Evolutionary conservation across 352 stramenopile species (phyloP), one percentile per base, ranked within the genome.

Genomic region (Globisporangium nagaii): DNA sequence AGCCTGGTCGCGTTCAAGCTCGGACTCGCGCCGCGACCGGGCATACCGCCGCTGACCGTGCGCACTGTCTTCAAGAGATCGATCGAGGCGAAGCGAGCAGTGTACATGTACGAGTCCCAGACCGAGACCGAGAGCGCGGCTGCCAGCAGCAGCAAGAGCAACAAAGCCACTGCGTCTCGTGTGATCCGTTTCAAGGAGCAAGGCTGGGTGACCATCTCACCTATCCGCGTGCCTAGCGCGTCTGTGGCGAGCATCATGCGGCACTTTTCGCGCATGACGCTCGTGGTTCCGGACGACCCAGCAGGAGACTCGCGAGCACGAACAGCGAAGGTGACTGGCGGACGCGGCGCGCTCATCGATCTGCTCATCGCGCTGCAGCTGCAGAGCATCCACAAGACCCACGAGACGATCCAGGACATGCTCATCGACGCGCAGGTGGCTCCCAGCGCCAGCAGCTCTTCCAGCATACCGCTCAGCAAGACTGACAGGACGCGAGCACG

Each of bases 351-450:
- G 4, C 31, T 52, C 40, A 58, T 22, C 1, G 40, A 58, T 15
- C 52, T 58, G 13, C 28, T 58, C 52, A 58, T 58, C 17, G 51
- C 51, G 8, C 30, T 46, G 17, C 46, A 52, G 30, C 30, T 58
- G 52, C 40, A 51, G 40, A 31, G 30, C 30, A 22, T 44, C 20
- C 30, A 50, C 20, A n/a, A 15, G 22, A 12, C 31, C 20, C 52
- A 58, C 17, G 30, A 58, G 40, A n/a, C 41, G 40, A 44, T 58
- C 40, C 22, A 44, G 17, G 52, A 58, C 22, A 17, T 35, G 11
- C 24, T 58, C 13, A 8, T 58, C 2, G 41, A 50, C 22, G 32
- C 22, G 10, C 40, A 43, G 7, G 20, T 48, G 19, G 13, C 37
- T 19, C 12, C 43, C 22, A 31, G 13, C n/a, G 22, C 40, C 40